A percentile compares a stretch with the other conserved stretches of the same genome.
Conservation (phyloP, 1,139 yeast species). For the Geotrichum klebahnii region DNA sequence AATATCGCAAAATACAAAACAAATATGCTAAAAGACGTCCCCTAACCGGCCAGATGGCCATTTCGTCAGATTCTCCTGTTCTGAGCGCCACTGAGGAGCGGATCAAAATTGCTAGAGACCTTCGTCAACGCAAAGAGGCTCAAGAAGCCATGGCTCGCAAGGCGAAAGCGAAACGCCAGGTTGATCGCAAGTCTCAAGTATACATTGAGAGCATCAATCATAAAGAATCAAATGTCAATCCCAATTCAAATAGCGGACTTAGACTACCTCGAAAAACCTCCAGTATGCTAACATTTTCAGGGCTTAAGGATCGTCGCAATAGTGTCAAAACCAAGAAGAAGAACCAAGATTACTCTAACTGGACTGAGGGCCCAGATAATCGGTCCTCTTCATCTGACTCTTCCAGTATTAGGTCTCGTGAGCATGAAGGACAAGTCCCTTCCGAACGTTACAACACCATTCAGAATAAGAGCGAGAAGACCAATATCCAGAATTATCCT, state of each 20-base stretch:
- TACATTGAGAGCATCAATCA: background rate
- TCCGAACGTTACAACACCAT: background rate
- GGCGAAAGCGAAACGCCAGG: background rate
- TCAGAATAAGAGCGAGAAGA: background rate
- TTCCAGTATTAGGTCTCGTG: background rate
- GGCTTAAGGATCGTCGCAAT: background rate
- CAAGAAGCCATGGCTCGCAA: background rate
- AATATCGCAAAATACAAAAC: constrained; percentile 30
- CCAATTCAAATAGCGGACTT: background rate
- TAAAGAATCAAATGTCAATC: background rate
- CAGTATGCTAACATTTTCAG: constrained; percentile 1
- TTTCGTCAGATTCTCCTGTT: background rate
- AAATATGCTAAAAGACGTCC: constrained; percentile 29
- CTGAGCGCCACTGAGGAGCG: background rate
- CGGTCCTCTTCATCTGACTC: background rate
- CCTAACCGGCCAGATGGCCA: background rate
- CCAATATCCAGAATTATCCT: background rate
- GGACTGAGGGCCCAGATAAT: background rate
- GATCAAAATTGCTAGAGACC: background rate
- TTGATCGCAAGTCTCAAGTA: background rate
- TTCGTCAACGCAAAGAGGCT: background rate
- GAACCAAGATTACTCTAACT: background rate
- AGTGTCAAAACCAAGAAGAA: background rate
- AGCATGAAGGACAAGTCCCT: background rate
- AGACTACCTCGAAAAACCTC: background rate